Conservation (phyloP, 2,329 filamentous ascomycete species). For the Chaetomium sp. region DNA sequence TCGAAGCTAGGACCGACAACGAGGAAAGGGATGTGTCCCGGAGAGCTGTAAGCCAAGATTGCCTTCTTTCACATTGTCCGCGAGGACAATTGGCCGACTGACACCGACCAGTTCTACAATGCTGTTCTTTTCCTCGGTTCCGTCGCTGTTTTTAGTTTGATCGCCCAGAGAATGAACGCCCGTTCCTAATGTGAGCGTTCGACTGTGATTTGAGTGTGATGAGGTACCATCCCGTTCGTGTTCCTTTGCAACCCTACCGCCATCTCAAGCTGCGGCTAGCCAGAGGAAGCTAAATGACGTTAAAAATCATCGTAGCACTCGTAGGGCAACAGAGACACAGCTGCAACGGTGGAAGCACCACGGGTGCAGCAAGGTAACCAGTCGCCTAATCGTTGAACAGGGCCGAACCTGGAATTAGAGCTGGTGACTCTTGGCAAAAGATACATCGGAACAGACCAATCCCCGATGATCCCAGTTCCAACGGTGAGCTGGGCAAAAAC, state of each 20-base stretch:
- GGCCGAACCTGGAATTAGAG: no score
- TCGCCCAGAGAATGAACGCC: conserved; percentile 81
- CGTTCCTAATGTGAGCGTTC: not conserved
- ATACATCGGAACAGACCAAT: not conserved
- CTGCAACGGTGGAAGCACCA: not conserved
- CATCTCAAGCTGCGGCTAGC: no score
- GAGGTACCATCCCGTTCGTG: not conserved
- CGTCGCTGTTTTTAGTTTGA: conserved; percentile 88
- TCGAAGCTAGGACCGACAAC: conserved; percentile 87
- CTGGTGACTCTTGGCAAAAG: not conserved
- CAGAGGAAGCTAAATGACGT: not conserved
- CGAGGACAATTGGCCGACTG: conserved; percentile 16
- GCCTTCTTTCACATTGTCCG: not conserved
- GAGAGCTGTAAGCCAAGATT: conserved; percentile 70
- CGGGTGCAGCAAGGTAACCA: no score
- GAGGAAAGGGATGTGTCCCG: conserved; percentile 95
- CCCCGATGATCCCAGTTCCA: not conserved
- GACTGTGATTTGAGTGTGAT: not conserved
- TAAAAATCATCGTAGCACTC: not conserved
- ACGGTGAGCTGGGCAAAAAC: conserved; percentile 16
- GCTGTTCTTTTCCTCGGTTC: conserved; percentile 95
- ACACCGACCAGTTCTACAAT: conserved; percentile 80
- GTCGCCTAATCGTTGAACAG: no score
- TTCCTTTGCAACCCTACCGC: no score
- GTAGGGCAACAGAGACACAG: not conserved